Evolutionary conservation across 257 asterid species (phyloP).

Genomic region (Parsonsia alboflavescens): DNA sequence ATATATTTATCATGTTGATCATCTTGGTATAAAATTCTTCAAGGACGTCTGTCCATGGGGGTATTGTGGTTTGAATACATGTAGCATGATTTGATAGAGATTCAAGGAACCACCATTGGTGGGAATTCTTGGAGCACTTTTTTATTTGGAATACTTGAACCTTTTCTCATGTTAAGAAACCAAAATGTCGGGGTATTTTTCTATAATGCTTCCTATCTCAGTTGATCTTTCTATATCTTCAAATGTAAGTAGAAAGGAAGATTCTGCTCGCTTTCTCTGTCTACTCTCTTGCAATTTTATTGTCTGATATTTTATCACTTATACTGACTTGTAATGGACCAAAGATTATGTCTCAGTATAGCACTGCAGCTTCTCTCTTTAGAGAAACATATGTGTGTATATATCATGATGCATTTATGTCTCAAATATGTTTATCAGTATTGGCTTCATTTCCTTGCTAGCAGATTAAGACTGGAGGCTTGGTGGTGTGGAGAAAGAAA

Average conservation of each 20-base stretch:
- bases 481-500: slow-evolving; percentile 67
- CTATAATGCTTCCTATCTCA: background rate
- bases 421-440: background rate
- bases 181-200: background rate
- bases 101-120: background rate
- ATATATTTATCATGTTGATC: background rate
- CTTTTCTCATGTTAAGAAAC: background rate
- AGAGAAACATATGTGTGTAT: background rate
- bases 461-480: slow-evolving; percentile 83
- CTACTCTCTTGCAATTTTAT: background rate
- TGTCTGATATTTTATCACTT: background rate
- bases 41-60: background rate
- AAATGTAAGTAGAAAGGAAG: background rate
- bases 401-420: background rate
- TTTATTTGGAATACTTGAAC: background rate
- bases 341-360: no score
- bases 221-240: background rate
- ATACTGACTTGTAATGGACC: background rate
- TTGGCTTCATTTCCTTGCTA: slow-evolving; percentile 9
- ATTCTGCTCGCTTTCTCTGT: background rate
- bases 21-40: background rate
- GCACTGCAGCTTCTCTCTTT: background rate
- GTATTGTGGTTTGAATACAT: background rate
- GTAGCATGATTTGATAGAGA: background rate
- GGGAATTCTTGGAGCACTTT: background rate